phyloP scores from a whole-genome alignment of 1,284 basidiomycete species.

The Polyporus tsugae region DNA sequence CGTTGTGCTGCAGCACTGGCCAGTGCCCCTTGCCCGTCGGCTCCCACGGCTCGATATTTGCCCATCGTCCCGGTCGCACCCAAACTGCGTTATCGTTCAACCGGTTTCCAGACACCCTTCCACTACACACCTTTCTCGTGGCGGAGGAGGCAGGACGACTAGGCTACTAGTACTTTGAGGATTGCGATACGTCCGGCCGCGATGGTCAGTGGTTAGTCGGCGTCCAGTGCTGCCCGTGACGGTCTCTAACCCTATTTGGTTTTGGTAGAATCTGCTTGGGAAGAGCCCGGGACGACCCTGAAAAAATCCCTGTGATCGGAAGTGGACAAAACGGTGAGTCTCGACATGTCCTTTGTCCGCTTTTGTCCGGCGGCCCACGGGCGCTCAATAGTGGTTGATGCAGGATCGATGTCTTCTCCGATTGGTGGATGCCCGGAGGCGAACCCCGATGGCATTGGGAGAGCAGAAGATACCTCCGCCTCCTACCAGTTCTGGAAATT shows the following conservation, averaged over 20 bases:
- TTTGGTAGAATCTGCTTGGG: background rate
- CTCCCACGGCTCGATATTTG: background rate
- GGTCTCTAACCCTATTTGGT: background rate
- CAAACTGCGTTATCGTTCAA: background rate
- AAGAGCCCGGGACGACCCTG: background rate
- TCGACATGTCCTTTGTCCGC: background rate
- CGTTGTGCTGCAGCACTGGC: background rate
- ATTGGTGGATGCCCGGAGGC: background rate
- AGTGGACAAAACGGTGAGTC: background rate
- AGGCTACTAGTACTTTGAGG: background rate
- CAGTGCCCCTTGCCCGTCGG: background rate
- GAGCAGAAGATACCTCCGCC: background rate
- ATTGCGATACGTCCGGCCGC: background rate
- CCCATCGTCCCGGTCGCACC: background rate
- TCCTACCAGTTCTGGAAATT: background rate
- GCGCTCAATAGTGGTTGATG: background rate
- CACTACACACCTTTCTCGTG: background rate
- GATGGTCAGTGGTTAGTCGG: background rate
- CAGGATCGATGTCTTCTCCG: background rate
- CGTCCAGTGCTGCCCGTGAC: background rate
- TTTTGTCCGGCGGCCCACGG: background rate
- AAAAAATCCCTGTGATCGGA: background rate
- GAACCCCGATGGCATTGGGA: background rate
- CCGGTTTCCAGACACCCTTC: background rate
- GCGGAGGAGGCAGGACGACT: background rate